Evolutionary conservation across 305 asterid genomes (phyloP).

Genomic region (Euphrasia arctica): DNA sequence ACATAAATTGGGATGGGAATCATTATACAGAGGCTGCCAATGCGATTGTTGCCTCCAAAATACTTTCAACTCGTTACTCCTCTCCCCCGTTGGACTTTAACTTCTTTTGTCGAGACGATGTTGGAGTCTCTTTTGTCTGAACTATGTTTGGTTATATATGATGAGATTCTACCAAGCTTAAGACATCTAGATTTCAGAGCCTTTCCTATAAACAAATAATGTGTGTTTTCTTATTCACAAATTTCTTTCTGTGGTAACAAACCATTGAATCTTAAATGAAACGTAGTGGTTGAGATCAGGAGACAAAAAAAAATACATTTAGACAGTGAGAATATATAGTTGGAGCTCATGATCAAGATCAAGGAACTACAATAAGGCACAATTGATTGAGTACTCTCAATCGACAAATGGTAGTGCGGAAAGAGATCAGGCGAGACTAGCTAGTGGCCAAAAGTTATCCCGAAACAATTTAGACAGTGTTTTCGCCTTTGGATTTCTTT

Average conservation of each 20-base stretch:
- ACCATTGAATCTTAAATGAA: too few species aligned
- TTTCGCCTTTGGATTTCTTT: constrained; percentile 26
- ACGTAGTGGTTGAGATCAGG: too few species aligned
- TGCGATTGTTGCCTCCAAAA: constrained; percentile 31
- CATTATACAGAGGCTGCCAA: constrained; percentile 44
- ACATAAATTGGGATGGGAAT: constrained; percentile 56
- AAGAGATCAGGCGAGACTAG: too few species aligned
- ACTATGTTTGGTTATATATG: too few species aligned
- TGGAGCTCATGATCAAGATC: too few species aligned
- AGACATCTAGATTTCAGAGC: too few species aligned
- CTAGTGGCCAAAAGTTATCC: too few species aligned
- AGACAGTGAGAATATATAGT: too few species aligned
- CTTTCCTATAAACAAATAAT: background rate
- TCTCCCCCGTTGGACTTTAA: constrained; percentile 32
- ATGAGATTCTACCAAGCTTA: background rate
- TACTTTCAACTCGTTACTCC: constrained; percentile 34
- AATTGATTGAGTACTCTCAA: too few species aligned
- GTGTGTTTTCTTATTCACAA: background rate
- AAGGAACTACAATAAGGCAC: too few species aligned
- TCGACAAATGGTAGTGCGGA: too few species aligned
- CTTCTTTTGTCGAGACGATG: constrained; percentile 28
- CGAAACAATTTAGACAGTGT: background rate
- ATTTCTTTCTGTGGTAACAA: background rate
- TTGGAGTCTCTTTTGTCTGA: background rate
- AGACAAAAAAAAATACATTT: too few species aligned